Conservation (phyloP, 2,329 filamentous ascomycete genomes). For the Neonectria coccinea region DNA sequence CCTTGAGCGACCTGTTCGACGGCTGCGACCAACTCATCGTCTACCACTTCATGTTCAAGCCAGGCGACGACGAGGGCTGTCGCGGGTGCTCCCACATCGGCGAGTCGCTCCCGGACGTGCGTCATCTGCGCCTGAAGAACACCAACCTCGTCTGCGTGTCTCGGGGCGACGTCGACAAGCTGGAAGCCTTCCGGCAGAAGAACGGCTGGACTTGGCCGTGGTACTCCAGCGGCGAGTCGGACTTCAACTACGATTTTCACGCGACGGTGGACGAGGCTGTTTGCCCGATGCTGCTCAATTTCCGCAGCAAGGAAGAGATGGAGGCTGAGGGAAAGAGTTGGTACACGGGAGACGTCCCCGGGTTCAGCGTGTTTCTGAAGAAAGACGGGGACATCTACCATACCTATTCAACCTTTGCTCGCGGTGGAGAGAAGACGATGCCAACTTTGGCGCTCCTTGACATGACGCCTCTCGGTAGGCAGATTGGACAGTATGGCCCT, state of each 20-base stretch:
- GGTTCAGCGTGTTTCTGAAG: constrained; percentile 53
- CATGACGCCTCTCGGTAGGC: constrained; percentile 51
- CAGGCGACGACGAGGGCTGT: constrained; percentile 51
- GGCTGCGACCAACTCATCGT: constrained; percentile 53
- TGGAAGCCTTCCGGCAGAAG: constrained; percentile 51
- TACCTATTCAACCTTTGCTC: constrained; percentile 52
- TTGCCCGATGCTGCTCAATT: constrained; percentile 45
- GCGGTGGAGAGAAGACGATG: constrained; percentile 49
- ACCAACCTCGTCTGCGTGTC: constrained; percentile 55
- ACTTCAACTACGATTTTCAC: constrained; percentile 57
- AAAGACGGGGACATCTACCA: constrained; percentile 50
- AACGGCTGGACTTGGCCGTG: constrained; percentile 58
- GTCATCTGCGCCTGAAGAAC: constrained; percentile 52
- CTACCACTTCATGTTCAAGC: constrained; percentile 61
- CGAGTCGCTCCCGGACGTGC: constrained; percentile 54
- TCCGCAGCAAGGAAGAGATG: constrained; percentile 41
- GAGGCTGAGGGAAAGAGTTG: constrained; percentile 44
- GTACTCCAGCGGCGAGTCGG: constrained; percentile 51
- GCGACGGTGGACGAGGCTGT: constrained; percentile 49
- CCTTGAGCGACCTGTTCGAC: constrained; percentile 49
- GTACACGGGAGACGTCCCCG: constrained; percentile 50
- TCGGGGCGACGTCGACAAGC: constrained; percentile 52
- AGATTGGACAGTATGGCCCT: constrained; percentile 42
- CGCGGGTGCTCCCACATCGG: constrained; percentile 53
- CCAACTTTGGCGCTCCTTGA: constrained; percentile 49